phyloP scores from a whole-genome alignment of 345 rosid genomes.

The Eucalyptus regnans region DNA sequence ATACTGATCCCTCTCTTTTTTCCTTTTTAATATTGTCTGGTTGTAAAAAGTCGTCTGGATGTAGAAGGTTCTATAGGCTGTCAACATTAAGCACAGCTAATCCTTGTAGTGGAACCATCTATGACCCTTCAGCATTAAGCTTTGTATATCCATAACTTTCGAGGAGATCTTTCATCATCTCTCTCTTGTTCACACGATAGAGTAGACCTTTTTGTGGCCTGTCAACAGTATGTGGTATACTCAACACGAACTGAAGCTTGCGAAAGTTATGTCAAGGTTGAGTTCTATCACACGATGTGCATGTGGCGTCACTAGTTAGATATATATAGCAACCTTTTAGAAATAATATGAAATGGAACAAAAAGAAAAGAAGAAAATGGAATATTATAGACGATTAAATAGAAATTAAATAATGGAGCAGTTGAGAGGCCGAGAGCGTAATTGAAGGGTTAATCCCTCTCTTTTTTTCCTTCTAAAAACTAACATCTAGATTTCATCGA shows the following conservation, averaged over 20 bases:
- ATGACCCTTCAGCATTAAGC: neutral
- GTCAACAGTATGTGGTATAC: no score
- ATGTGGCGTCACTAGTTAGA: neutral
- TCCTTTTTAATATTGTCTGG: neutral
- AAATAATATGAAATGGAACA: fast-evolving
- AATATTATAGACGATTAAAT: neutral
- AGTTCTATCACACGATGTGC: neutral
- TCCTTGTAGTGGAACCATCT: neutral
- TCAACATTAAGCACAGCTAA: neutral
- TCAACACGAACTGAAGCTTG: neutral
- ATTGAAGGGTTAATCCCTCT: neutral
- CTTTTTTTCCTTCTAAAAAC: neutral
- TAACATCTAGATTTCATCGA: neutral
- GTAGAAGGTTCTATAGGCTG: neutral
- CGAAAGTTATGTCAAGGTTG: neutral
- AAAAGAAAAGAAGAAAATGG: neutral
- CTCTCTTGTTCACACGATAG: neutral
- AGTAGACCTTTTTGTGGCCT: no score
- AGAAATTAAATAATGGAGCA: neutral
- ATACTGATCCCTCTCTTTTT: neutral
- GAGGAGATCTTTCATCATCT: neutral
- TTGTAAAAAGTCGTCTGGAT: neutral
- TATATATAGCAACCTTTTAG: neutral
- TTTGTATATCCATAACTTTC: neutral
- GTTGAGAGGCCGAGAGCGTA: neutral